Percentiles rank a stretch among this genome's conserved stretches.
Evolutionary conservation across 2,329 filamentous ascomycete genomes (phyloP).

Genomic region (Thyridium curvatum): DNA sequence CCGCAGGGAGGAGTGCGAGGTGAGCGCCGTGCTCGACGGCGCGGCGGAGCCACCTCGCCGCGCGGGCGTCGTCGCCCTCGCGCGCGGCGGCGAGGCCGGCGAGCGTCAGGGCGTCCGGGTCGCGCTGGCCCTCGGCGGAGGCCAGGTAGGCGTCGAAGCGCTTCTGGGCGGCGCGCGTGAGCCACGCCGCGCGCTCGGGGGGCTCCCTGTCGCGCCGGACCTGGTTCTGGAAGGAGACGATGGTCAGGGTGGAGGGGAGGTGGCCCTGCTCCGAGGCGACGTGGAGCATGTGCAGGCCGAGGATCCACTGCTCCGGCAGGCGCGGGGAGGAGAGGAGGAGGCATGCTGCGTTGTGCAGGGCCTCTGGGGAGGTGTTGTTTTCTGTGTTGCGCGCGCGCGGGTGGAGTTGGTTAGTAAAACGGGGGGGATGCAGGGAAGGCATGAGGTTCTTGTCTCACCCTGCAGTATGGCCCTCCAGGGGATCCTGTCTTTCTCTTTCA

Average conservation of each 20-base stretch:
- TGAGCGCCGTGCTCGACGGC: conserved; percentile 3
- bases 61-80: conserved; percentile 12
- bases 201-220: conserved; percentile 8
- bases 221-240: conserved; percentile 15
- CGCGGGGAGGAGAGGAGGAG: no score
- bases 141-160: conserved; percentile 15
- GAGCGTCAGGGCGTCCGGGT: conserved; percentile 29
- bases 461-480: no score
- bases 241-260: conserved; percentile 25
- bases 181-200: conserved; percentile 10
- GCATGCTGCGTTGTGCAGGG: no score
- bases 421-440: no score
- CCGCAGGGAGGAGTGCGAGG: neutral
- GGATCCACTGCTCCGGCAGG: conserved; percentile 2
- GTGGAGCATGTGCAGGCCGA: conserved; percentile 26
- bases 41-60: conserved; percentile 17
- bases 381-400: no score
- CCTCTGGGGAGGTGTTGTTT: no score
- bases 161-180: conserved; percentile 12
- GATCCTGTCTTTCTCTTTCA: no score
- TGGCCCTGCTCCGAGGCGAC: conserved; percentile 24
- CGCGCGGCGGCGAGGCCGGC: conserved; percentile 19
- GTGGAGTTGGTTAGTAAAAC: no score
- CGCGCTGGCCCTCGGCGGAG: conserved; percentile 2
- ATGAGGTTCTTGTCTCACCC: no score